Base-by-base conservation (phyloP, 495 filamentous ascomycete species). In the Xylona heveae region DNA sequence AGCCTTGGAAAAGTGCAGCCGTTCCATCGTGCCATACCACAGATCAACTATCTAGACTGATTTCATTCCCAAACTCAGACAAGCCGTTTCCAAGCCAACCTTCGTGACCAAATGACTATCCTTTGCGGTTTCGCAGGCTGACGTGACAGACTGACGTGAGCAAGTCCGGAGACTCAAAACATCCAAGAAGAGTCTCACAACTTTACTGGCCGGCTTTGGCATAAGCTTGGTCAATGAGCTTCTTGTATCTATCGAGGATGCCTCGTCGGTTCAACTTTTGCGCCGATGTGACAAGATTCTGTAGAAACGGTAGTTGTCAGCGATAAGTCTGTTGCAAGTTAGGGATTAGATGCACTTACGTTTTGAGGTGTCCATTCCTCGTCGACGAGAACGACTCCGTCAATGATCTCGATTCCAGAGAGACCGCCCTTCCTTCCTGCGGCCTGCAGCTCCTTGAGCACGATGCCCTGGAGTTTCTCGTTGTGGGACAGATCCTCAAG, bases 341-440 rank as follows among this genome's bases (percentile, higher is more conserved):
- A 46, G 39, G 17, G 7, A 32, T 2, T 5, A 23, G 24, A 33
- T 38, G 28, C 33, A 63, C 82, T 71, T 62, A 91, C 85, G 55
- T 91, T 95, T 33, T 90, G 77, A 31, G 88, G 78, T 17, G 77
- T 94, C 88, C 88, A 97, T 50, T 97, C 88, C 52, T 97, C 85
- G 40, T 93, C 83, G 1, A 81, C 77, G 47, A 97, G 50, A 4
- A 93, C 81, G 10, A 90, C 81, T 38, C 88, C 88, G 36, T 81
- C 74, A 42, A 97, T 75, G 31, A 94, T 80, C 58, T 97, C 88
- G 42, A 90, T 82, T 15, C 79, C 76, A 12, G 58, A 61, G 30
- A 97, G 59, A 5, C 83, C 80, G 41, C 76, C 80, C 22, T 68
- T 62, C 38, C 65, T 67, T 27, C 85, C 88, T 1, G 66, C 65